Base-by-base conservation (phyloP, 805 yeast genomes). In the Starmerella apis region DNA sequence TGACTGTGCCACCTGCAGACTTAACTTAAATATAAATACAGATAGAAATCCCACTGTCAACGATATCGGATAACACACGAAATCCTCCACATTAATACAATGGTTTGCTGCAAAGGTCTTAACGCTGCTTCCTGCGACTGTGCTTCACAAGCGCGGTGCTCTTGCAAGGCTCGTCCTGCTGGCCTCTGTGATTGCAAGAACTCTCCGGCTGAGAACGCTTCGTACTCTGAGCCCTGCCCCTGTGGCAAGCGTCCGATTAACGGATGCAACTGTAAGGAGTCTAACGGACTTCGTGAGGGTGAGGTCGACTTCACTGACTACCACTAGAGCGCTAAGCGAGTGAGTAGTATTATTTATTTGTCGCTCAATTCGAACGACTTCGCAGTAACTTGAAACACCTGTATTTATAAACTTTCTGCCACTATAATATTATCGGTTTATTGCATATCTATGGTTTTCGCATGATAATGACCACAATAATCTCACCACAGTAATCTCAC, bases 91-190 rank as follows among this genome's bases (percentile, higher is more conserved):
- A n/a, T n/a, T n/a, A n/a, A n/a, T 27, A 47, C 33, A 60, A 68
- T 68, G 71, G 64, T 56, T 54, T 68, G 72, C 69, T 69, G 72
- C 67, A 62, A 64, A 60, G 62, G 62, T 24, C 55, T 60, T 49
- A 63, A 73, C 51, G 67, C 73, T 60, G 58, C 70, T 55, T 65
- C 66, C 54, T 78, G 82, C 64, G 72, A 75, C 60, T 78, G 82
- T 61, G 81, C 83, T 57, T 63, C 73, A 54, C 76, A 75, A 56
- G 80, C 82, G 56, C 76, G 77, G 56, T 78, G 83, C 67, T 77
- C 83, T 22, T 78, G 83, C 65, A 80, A 80, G 18, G 70, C 74
- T 49, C 71, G 71, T 55, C 78, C 82, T 32, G 83, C 82, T 49
- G 71, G 74, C 60, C 65, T 75, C 54, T 78, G 83, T 63, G 69